Conservation (phyloP, 352 stramenopile genomes). For the Pythium brassicae region DNA sequence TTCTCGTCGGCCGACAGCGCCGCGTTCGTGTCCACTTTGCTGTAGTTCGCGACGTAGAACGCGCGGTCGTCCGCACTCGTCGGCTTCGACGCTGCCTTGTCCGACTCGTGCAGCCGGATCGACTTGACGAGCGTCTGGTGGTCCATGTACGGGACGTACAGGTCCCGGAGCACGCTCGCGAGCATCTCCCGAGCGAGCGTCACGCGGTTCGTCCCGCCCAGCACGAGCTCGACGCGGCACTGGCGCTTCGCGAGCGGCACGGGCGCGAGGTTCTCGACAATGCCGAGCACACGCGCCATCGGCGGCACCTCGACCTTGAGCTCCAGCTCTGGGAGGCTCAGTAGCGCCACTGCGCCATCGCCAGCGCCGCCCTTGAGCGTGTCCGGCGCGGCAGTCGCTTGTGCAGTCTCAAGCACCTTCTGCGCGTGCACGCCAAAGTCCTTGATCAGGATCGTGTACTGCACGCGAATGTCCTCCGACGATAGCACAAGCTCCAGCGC, state of each 20-base stretch:
- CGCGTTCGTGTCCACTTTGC: slow-evolving; percentile 39
- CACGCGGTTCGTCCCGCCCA: slow-evolving; percentile 31
- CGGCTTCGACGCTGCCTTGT: slow-evolving; percentile 30
- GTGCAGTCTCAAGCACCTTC: slow-evolving; percentile 18
- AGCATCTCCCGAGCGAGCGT: slow-evolving; percentile 40
- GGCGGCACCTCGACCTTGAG: slow-evolving; percentile 50
- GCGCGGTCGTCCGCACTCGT: slow-evolving; percentile 36
- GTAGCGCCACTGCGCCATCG: slow-evolving; percentile 20
- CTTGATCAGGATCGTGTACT: slow-evolving; percentile 44
- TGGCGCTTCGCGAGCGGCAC: slow-evolving; percentile 40
- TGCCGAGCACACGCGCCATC: slow-evolving; percentile 45
- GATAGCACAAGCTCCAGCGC: slow-evolving; percentile 44
- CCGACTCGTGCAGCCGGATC: slow-evolving; percentile 38
- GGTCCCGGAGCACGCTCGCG: slow-evolving; percentile 38
- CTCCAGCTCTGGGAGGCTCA: slow-evolving; percentile 34
- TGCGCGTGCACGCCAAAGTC: slow-evolving; percentile 38
- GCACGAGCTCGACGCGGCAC: slow-evolving; percentile 34
- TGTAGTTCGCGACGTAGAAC: slow-evolving; percentile 52
- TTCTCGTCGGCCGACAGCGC: slow-evolving; percentile 40
- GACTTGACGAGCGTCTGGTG: slow-evolving; percentile 48
- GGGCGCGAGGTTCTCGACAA: slow-evolving; percentile 53
- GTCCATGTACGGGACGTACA: slow-evolving; percentile 56
- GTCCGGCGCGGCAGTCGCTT: slow-evolving; percentile 4
- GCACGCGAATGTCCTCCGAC: slow-evolving; percentile 44
- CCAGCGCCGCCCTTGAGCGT: slow-evolving; percentile 19